phyloP scores from a whole-genome alignment of 352 stramenopile genomes.

The Globisporangium paroecandrum region DNA sequence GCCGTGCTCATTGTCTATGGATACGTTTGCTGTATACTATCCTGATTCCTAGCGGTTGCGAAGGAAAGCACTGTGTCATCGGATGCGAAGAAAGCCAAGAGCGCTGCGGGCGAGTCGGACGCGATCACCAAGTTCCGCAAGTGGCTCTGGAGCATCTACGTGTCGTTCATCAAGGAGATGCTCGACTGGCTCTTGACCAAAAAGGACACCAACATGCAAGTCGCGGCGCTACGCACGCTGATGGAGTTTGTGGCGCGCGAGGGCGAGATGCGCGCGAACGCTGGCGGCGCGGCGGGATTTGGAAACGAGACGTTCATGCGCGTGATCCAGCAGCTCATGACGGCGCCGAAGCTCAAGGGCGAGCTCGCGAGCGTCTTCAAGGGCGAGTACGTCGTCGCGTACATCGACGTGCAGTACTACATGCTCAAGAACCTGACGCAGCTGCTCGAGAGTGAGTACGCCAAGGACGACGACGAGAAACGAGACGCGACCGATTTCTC shows the following conservation, averaged over 20 bases:
- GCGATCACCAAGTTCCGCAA: slow-evolving; percentile 73
- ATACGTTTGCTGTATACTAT: neutral
- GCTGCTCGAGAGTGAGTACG: slow-evolving; percentile 38
- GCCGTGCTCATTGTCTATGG: neutral
- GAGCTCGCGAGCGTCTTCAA: slow-evolving; percentile 83
- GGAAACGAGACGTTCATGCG: slow-evolving; percentile 84
- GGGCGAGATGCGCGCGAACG: slow-evolving; percentile 36
- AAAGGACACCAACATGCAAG: slow-evolving; percentile 63
- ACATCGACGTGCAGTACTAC: slow-evolving; percentile 87
- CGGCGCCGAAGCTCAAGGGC: slow-evolving; percentile 70
- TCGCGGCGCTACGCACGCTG: slow-evolving; percentile 79
- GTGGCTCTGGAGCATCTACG: slow-evolving; percentile 83
- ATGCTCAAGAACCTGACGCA: slow-evolving; percentile 76
- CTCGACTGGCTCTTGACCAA: slow-evolving; percentile 60
- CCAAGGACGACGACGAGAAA: slow-evolving; percentile 35
- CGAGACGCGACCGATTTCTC: slow-evolving; percentile 40
- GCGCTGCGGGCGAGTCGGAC: slow-evolving; percentile 22
- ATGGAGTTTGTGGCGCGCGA: slow-evolving; percentile 88
- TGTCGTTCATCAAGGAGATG: slow-evolving; percentile 81
- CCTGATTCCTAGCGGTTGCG: slow-evolving; percentile 1
- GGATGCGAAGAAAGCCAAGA: slow-evolving; percentile 41
- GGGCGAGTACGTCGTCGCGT: slow-evolving; percentile 79
- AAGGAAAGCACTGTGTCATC: slow-evolving; percentile 13
- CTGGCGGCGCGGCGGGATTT: slow-evolving; percentile 35
- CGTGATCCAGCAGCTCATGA: slow-evolving; percentile 66